Evolutionary conservation across 1,139 yeast species (phyloP).

Genomic region (Geotrichum candidum): DNA sequence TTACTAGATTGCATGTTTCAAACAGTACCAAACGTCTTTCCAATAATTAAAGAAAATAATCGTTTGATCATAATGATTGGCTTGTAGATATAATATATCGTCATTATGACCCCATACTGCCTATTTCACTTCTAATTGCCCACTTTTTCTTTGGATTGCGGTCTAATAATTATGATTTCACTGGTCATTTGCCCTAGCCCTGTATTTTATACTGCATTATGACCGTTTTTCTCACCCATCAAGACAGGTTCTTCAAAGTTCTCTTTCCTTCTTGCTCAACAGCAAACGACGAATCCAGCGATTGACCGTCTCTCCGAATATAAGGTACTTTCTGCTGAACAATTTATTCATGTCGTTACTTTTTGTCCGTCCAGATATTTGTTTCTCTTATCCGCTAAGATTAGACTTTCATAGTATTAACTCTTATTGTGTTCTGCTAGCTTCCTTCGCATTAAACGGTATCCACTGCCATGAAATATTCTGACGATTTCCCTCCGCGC

Average conservation of each 20-base stretch:
- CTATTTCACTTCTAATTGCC: too few relatives aligned
- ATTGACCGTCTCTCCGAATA: not conserved
- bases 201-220: too few relatives aligned
- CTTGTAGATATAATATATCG: too few relatives aligned
- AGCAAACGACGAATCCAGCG: not conserved
- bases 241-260: not conserved
- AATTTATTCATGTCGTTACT: not conserved
- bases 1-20: too few relatives aligned
- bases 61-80: too few relatives aligned
- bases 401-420: not conserved
- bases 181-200: too few relatives aligned
- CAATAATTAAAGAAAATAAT: too few relatives aligned
- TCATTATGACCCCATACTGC: too few relatives aligned
- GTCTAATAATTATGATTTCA: too few relatives aligned
- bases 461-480: not conserved
- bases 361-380: not conserved
- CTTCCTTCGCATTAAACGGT: not conserved
- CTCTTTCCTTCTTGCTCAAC: too few relatives aligned
- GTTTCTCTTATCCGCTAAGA: not conserved
- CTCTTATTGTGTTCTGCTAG: not conserved
- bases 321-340: not conserved
- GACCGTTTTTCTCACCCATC: not conserved
- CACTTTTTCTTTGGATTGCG: too few relatives aligned
- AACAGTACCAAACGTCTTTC: too few relatives aligned
- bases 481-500: not conserved